Base-by-base conservation (phyloP, 2,329 filamentous ascomycete species). In the Cladosporium sp. region DNA sequence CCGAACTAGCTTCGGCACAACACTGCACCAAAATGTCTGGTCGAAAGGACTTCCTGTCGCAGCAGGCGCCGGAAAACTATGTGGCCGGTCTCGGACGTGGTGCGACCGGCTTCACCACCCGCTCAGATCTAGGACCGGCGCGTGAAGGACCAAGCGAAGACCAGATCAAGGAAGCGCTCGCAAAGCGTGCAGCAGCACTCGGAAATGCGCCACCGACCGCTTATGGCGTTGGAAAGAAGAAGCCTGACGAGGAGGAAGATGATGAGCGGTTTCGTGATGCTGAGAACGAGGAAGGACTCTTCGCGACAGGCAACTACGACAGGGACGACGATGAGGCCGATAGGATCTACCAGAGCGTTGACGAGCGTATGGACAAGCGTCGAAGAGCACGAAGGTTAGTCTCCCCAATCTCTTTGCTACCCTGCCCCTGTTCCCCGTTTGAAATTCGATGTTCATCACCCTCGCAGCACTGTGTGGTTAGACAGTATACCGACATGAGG, bases 321-420 rank as follows among this genome's bases (percentile, higher is more conserved):
- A 87, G 93, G 69, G 93, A 98, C 53, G 93, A 98, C 66, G 93
- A 98, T 65, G 95, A 98, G 71, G 93, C 93, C 41, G 93, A 98
- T 72, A 81, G 88, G 64, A 95, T 98, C 65, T 98, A 95, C 75
- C 86, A 91, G 65, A 87, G 89, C 67, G 88, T 98, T 58, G 93
- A 98, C 65, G 93, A 96, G 76, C 92, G 87, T 73, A 97, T 98
- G 92, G 91, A 95, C 60, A 87, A 81, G 72, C 81, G 93, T 61
- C 79, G 93, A 58, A 95, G 86, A 75, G 80, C 81, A 61, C 84
- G 92, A 82, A 89, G 88, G 88, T 92, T 82, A 80, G 86, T 87
- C 53, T 59, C 22, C 46, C 61, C 58, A 56, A 40, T 40, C 38
- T 51, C 53, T 46, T 46, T 32, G 52, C 16, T 16, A 43, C 50